Base-by-base conservation (phyloP, 352 stramenopile species). In the Thalassiosira sp. region DNA sequence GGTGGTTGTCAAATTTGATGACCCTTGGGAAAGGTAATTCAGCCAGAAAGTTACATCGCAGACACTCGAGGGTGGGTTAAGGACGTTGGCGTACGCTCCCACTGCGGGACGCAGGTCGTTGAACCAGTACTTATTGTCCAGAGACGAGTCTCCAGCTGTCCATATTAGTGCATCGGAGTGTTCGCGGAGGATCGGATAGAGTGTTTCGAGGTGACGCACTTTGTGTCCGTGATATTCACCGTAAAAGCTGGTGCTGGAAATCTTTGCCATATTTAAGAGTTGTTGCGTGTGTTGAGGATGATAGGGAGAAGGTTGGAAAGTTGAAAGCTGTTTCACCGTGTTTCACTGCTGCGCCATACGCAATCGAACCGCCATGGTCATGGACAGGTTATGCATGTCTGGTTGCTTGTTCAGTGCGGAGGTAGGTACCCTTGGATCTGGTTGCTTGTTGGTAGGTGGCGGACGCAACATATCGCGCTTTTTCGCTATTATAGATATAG, bases 51-150 rank as follows among this genome's bases (percentile, higher is more conserved):
- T 90, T 3, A 92, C 81, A 82, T 92, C 87, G 18, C 63, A 68
- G 46, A 86, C 77, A 25, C 66, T 86, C 10, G 27, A 49, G 5
- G 87, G 76, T 16, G 87, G 87, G 49, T 82, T 28, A 8, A 92
- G 60, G 3, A 88, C 22, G 2, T 75, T 20, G 40, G 52, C 24
- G 60, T 92, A 91, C 1, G 57, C 63, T 40, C 81, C 81, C 2
- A 83, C 66, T 0, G 76, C 78, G 1, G 62, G 59, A 15, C 62
- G 62, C 20, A 15, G 11, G 59, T 88, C 72, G 6, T 67, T 27
- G 58, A 92, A 86, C 82, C 85, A 86, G 22, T 57, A 53, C 48
- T 92, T 92, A 53, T 92, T 92, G 40, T 92, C 87, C 1, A 92
- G 61, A 31, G 58, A 82, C 2, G 71, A 86, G 68, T 92, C 87